phyloP scores from a whole-genome alignment of 1,139 yeast genomes.

The Candida frijolesensis region DNA sequence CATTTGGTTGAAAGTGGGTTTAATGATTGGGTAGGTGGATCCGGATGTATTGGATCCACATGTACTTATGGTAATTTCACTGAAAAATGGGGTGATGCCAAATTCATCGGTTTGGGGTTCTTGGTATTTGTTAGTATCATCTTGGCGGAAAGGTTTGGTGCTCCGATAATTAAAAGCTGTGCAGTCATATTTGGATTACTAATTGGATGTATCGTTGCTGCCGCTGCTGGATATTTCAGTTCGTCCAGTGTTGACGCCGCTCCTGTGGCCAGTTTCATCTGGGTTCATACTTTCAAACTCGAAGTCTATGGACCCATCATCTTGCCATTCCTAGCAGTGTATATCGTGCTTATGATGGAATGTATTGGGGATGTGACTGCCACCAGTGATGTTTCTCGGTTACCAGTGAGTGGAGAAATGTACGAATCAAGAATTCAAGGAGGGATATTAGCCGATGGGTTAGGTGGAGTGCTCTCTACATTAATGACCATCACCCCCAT shows the following conservation, averaged over 20 bases:
- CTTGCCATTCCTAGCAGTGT: constrained; percentile 80
- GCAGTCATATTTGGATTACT: constrained; percentile 83
- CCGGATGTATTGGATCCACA: constrained; percentile 57
- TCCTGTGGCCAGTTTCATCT: constrained; percentile 80
- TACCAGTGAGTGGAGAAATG: constrained; percentile 75
- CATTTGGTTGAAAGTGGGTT: constrained; percentile 70
- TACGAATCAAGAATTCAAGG: constrained; percentile 90
- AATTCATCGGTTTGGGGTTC: constrained; percentile 84
- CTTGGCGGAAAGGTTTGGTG: constrained; percentile 80
- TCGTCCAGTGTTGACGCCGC: constrained; percentile 57
- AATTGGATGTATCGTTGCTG: constrained; percentile 89
- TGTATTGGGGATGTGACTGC: constrained; percentile 94
- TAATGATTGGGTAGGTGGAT: constrained; percentile 85
- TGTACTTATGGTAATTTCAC: constrained; percentile 21
- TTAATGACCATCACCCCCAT: constrained; percentile 78
- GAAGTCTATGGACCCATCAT: constrained; percentile 80
- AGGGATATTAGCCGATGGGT: constrained; percentile 82
- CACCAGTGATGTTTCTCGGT: constrained; percentile 83
- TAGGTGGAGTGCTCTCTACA: constrained; percentile 73
- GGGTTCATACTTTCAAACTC: constrained; percentile 84
- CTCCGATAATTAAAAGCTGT: constrained; percentile 94
- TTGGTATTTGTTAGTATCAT: constrained; percentile 74
- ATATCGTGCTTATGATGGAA: constrained; percentile 81
- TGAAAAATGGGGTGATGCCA: constrained; percentile 81
- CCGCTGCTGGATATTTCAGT: constrained; percentile 82